Evolutionary conservation across 768 basidiomycete genomes (phyloP), one percentile per base, ranked within the genome.

Genomic region (Albatrellus ellisii): DNA sequence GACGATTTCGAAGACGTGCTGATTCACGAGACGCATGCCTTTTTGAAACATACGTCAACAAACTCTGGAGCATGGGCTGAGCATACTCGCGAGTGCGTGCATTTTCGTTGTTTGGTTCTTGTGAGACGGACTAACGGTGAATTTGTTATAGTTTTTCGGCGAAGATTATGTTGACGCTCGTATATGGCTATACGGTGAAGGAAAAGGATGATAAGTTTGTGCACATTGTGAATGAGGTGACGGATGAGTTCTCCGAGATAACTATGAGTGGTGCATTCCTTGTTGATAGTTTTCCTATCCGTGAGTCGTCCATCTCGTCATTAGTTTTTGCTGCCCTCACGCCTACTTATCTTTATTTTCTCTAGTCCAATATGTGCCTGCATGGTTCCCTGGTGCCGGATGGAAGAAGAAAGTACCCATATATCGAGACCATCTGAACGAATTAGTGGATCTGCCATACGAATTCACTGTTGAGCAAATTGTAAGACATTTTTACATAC

Each of bases 371-470:
- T 27, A 44, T 27, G 18, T 44, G n/a, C 43, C 43, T 21, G 37
- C 31, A 8, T 44, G 43, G 43, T n/a, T 44, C 29, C 43, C 43
- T 20, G 43, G 43, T 3, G 24, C 43, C 6, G 28, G 28, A n/a
- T 44, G 10, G 6, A 37, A 42, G 35, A 12, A 15, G 35, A 15
- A 14, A 18, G 35, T n/a, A n/a, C n/a, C n/a, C n/a, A n/a, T n/a
- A n/a, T n/a, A n/a, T n/a, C n/a, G n/a, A n/a, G n/a, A n/a, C n/a
- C n/a, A n/a, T n/a, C n/a, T n/a, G n/a, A n/a, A n/a, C n/a, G n/a
- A n/a, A n/a, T n/a, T n/a, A n/a, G n/a, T n/a, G n/a, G n/a, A n/a
- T n/a, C n/a, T n/a, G n/a, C n/a, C n/a, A n/a, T n/a, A n/a, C n/a
- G n/a, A n/a, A n/a, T n/a, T n/a, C n/a, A n/a, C n/a, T n/a, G n/a